Base-by-base conservation (phyloP, 192 early-diverging fungal genomes). In the Rhizophlyctis rosea region DNA sequence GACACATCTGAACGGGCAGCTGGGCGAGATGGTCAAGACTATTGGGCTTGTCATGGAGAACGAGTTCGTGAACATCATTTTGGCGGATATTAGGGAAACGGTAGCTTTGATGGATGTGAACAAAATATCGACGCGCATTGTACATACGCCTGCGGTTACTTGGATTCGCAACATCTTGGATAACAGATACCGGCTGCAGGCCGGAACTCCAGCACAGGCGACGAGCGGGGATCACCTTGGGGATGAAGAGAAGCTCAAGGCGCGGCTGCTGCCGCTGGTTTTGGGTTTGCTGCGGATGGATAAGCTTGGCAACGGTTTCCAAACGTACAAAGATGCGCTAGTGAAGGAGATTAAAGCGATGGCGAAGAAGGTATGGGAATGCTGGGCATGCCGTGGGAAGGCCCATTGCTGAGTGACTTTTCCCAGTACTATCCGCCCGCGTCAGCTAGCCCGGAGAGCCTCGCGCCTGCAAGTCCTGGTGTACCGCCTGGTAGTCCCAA, bases 231-330 rank as follows among this genome's bases (percentile, higher is more conserved):
- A 44, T 3, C 50, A 71, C 13, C 47, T 62, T 36, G 31, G 49
- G 14, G 50, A 47, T 21, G 71, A 70, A 34, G 69, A 74, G 33
- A 68, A 69, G 34, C 61, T 89, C 23, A 76, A 74, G 57, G 57
- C 72, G 21, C 74, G 78, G 58, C 78, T 98, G 53, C 63, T 75
- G 32, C 92, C 95, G 3, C 70, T 92, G 54, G 71, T 93, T 0
- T 79, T 85, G 49, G 94, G 93, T 4, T 65, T 98, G 35, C 70
- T 92, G 25, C 76, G 88, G 11, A 90, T 91, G 5, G 86, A 89
- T 39, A 73, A 81, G 32, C 68, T 96, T 4, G 78, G 65, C 29
- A 62, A 61, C 32, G 84, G 90, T 9, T 64, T 98, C 34, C 88
- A 90, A 61, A 57, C 72, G 1, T 96, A 91, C 67, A 82, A 87